Conservation (phyloP, 2,329 filamentous ascomycete species). For the Colletotrichum gigasporum region DNA sequence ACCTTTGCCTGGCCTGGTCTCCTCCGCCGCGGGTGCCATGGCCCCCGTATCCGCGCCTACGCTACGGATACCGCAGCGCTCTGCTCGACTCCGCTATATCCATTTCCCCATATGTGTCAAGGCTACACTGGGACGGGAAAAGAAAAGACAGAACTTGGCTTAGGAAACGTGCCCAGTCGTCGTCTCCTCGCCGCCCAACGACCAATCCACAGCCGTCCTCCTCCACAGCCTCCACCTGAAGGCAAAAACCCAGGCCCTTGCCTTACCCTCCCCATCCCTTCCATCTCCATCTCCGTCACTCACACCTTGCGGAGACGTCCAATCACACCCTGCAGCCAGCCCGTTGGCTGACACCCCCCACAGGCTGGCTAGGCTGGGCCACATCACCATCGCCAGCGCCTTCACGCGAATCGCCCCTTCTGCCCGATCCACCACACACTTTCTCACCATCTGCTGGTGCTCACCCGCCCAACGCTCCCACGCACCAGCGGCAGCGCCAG, state of each 20-base stretch:
- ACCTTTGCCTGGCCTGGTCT: constrained; percentile 1
- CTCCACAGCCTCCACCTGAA: constrained; percentile 19
- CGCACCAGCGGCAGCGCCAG: not conserved
- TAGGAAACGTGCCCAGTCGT: not conserved
- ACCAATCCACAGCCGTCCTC: not conserved
- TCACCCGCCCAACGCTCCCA: not conserved
- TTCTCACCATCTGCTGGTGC: not conserved
- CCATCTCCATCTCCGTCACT: constrained; percentile 4
- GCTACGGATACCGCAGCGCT: not conserved
- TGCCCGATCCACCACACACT: not conserved
- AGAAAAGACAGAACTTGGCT: constrained; percentile 6
- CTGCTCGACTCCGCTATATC: constrained; percentile 15
- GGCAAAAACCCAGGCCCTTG: constrained; percentile 10
- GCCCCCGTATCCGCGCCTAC: constrained; percentile 4
- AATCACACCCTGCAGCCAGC: constrained; percentile 13
- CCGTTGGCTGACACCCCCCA: constrained; percentile 15
- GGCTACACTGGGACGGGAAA: not conserved
- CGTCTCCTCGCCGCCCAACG: not conserved
- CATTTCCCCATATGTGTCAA: constrained; percentile 12
- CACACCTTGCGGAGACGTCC: constrained; percentile 18
- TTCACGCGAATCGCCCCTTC: not conserved
- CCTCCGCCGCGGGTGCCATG: not conserved
- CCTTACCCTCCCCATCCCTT: not conserved
- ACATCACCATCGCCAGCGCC: constrained; percentile 2
- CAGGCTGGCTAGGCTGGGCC: constrained; percentile 9